Conservation (phyloP, 805 yeast species). For the Zygoascus flipseniorum region DNA sequence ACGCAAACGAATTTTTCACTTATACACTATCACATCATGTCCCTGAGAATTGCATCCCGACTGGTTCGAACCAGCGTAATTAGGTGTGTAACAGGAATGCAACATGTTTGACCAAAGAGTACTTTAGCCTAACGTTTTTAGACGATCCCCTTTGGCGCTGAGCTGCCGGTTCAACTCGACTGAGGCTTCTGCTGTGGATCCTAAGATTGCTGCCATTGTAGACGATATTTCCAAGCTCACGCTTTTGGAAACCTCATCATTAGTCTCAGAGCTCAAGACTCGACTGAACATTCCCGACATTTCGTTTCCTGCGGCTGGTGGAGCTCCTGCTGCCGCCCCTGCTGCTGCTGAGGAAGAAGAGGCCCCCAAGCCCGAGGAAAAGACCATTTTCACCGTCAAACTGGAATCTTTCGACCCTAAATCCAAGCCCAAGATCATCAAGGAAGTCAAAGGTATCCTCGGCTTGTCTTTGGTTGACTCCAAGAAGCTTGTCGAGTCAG, state of each 20-base stretch:
- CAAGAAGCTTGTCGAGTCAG: slow-evolving; percentile 94
- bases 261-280: slow-evolving; percentile 60
- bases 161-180: slow-evolving; percentile 33
- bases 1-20: background rate
- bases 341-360: slow-evolving; percentile 66
- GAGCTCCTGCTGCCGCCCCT: slow-evolving; percentile 54
- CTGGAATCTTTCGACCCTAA: slow-evolving; percentile 91
- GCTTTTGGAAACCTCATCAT: slow-evolving; percentile 84
- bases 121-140: background rate
- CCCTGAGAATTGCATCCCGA: slow-evolving; percentile 4
- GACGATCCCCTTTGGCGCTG: background rate
- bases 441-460: slow-evolving; percentile 87
- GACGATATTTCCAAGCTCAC: slow-evolving; percentile 85
- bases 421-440: slow-evolving; percentile 93
- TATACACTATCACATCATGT: slow-evolving; percentile 1
- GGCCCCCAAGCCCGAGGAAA: slow-evolving; percentile 80
- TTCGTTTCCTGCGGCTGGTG: slow-evolving; percentile 67
- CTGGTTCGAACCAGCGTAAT: background rate
- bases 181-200: slow-evolving; percentile 48
- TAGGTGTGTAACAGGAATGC: background rate
- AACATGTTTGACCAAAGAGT: background rate
- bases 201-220: slow-evolving; percentile 81
- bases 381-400: slow-evolving; percentile 86
- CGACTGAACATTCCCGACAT: slow-evolving; percentile 91
- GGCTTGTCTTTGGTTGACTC: slow-evolving; percentile 94